Evolutionary conservation across 192 early-diverging fungal species (phyloP), one percentile per base, ranked within the genome.

Genomic region (Coemansia sp.): DNA sequence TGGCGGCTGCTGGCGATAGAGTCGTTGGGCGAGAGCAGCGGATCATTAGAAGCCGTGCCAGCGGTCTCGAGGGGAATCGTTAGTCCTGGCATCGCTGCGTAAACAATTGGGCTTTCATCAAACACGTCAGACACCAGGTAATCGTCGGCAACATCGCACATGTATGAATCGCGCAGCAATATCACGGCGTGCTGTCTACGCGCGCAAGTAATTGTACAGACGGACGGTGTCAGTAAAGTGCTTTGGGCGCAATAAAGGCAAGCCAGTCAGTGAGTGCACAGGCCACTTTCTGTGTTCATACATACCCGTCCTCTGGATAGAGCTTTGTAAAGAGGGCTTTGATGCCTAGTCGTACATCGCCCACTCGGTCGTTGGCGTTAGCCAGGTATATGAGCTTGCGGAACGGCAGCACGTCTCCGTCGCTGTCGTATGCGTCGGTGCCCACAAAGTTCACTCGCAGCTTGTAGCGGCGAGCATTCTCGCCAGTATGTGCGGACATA

Each of bases 361-460:
- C 73, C 9, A 81, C 62, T 39, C 42, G 49, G 9, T 81, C 65
- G 24, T 45, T 53, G 6, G 51, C 57, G 14, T 63, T 43, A 1
- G 73, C 69, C 17, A 81, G 27, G 17, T 76, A 76, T 43, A 81
- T 72, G 20, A 81, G 66, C 58, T 71, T 81, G 59, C 79, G 73
- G 57, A 72, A 81, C 25, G 79, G 73, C 29, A 64, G 35, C 1
- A 64, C 37, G 12, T 63, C 56, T 11, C 75, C 73, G 38, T 64
- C 67, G 11, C 36, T 68, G n/a, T 81, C 79, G 53, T 76, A 81
- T 8, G 66, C 69, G 43, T 81, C 73, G 37, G 36, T 27, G 40
- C 79, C 73, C 35, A 81, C 79, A 72, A 81, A 76, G 61, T 62
- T 75, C 45, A 81, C 79, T 6, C 79, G 73, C 47, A 81, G 73